Percentiles rank a stretch among this genome's conserved stretches.
Conservation (phyloP, 2,329 filamentous ascomycete species). For the Gnomoniopsis smithogilvyi region DNA sequence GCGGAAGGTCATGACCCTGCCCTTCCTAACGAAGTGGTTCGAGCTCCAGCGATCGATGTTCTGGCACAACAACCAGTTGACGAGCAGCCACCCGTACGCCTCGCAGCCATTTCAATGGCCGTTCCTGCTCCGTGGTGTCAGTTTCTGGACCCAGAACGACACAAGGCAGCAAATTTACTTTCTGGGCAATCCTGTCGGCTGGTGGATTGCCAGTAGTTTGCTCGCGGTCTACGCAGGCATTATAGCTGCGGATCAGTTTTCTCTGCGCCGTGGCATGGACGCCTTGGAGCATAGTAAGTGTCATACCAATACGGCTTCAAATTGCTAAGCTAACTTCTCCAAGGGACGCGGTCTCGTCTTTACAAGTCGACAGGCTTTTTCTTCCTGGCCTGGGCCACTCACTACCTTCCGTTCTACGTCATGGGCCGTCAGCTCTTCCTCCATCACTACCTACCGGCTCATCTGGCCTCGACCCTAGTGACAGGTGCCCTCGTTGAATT, state of each 20-base stretch:
- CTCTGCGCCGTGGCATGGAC: slow-evolving; percentile 87
- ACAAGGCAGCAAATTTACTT: slow-evolving; percentile 98
- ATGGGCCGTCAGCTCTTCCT: slow-evolving; percentile 98
- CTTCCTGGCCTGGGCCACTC: slow-evolving; percentile 95
- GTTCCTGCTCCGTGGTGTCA: slow-evolving; percentile 93
- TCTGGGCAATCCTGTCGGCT: slow-evolving; percentile 91
- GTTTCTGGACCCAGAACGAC: slow-evolving; percentile 98
- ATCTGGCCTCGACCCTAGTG: slow-evolving; percentile 86
- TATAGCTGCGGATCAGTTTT: slow-evolving; percentile 87
- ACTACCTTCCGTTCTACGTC: slow-evolving; percentile 96
- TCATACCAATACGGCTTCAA: not conserved
- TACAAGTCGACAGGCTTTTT: slow-evolving; percentile 99
- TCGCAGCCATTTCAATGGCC: slow-evolving; percentile 97
- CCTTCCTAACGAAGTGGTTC: slow-evolving; percentile 92
- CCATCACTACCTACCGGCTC: slow-evolving; percentile 94
- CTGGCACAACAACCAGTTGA: slow-evolving; percentile 97
- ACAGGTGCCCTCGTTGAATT: slow-evolving; percentile 92
- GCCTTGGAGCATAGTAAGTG: slow-evolving; percentile 87
- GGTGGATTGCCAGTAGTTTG: slow-evolving; percentile 93
- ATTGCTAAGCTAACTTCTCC: slow-evolving; percentile 28
- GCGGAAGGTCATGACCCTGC: slow-evolving; percentile 75
- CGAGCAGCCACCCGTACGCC: slow-evolving; percentile 93
- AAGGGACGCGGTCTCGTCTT: slow-evolving; percentile 83
- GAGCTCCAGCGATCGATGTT: slow-evolving; percentile 98
- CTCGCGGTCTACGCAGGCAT: slow-evolving; percentile 93